phyloP scores from a whole-genome alignment of 139 green algal species.

The Tetradesmus lagerheimii region DNA sequence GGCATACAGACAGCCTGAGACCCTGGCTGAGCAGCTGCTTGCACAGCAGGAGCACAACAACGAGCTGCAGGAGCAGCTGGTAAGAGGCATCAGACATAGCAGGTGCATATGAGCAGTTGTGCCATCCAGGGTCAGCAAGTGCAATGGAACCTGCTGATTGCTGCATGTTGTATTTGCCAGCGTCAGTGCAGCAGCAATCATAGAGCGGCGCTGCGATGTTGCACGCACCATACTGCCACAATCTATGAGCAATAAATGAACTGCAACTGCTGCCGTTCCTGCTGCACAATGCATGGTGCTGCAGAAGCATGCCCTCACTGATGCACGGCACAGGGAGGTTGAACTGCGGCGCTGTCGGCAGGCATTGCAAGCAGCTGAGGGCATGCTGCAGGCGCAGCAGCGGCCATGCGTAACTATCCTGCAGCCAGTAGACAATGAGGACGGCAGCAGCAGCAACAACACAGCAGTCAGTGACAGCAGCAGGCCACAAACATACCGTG shows the following conservation, averaged over 20 bases:
- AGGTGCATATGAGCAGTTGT: background rate
- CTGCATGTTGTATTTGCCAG: background rate
- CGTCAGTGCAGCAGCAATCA: background rate
- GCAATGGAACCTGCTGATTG: background rate
- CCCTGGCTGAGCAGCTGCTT: background rate
- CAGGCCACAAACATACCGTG: background rate
- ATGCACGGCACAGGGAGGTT: background rate
- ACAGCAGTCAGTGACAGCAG: background rate
- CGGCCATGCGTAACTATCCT: background rate
- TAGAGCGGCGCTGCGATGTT: too few relatives aligned
- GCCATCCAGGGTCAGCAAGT: too few relatives aligned
- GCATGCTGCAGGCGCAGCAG: background rate
- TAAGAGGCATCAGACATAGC: background rate
- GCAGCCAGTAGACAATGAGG: background rate
- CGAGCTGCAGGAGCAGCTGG: constrained; percentile 14
- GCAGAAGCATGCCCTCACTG: background rate
- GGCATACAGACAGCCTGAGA: background rate
- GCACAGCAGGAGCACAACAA: constrained; percentile 21
- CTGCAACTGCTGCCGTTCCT: too few relatives aligned
- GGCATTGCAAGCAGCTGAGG: constrained; percentile 3
- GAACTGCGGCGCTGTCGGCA: background rate
- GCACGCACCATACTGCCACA: too few relatives aligned
- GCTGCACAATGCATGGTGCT: background rate
- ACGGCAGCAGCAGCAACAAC: background rate
- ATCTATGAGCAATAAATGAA: too few relatives aligned